Base-by-base conservation (phyloP, 305 asterid species). In the Fraxinus sp. region DNA sequence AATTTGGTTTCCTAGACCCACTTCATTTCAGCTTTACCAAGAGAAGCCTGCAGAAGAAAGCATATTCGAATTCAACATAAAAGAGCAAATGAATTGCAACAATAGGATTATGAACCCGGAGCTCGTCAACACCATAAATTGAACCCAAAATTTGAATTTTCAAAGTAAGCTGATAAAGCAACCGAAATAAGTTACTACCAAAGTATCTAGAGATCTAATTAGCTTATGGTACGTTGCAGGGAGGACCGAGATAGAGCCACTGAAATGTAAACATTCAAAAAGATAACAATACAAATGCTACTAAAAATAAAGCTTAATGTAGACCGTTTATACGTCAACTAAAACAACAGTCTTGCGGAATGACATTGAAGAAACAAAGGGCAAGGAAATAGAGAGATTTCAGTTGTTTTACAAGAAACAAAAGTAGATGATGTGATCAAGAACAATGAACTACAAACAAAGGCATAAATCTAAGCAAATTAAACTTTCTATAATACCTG, bases 41-140 rank as follows among this genome's bases (percentile, higher is more conserved):
- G n/a, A n/a, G n/a, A 30, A 66, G 88, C 90, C 92, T 89, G 85
- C 35, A 77, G 11, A 28, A n/a, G 30, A 0, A 78, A 30, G 22
- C 16, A 7, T 49, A n/a, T 14, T 68, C 2, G 2, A 5, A 55
- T 55, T 16, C 9, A 55, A 55, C 7, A 55, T n/a, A 14, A n/a
- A 55, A 11, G 18, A 46, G 57, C 5, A 46, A 46, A 46, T 46
- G 57, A 46, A 46, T 14, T 46, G 57, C 57, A 11, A 13, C 18
- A 46, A 11, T 13, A 46, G 57, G 57, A 44, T 46, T 10, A 11
- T n/a, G 57, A 46, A 46, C 3, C 55, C n/a, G 0, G n/a, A 13
- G 55, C 55, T 11, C 16, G 1, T 10, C 55, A 3, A 44, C 55
- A 11, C 16, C 0, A 44, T 44, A 44, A 10, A 44, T 44, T 44